These are phyloP conservation scores for Picea glauca DNA, from an alignment of 75 land plant species.

Conservation along the genomic window DNA sequence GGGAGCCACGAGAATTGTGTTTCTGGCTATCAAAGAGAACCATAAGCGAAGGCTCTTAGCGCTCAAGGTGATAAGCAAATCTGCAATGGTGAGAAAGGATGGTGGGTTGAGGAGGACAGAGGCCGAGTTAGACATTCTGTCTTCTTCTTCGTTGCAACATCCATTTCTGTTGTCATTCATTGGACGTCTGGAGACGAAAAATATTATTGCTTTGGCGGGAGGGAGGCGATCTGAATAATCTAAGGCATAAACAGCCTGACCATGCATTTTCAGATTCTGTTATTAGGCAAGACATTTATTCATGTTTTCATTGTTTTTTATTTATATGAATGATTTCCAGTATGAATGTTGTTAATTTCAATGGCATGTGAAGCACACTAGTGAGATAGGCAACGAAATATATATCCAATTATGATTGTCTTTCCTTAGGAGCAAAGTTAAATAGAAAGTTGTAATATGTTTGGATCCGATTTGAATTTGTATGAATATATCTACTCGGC, in stretches of 20 bases:
- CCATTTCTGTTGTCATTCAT: slow-evolving; percentile 66
- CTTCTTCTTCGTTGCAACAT: slow-evolving; percentile 17
- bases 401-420: too few relatives aligned
- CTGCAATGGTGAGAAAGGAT: neutral
- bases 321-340: too few relatives aligned
- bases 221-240: slow-evolving; percentile 82
- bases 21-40: neutral
- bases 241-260: slow-evolving; percentile 62
- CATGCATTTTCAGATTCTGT: slow-evolving; percentile 60
- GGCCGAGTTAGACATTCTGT: neutral
- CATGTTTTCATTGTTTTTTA: neutral
- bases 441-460: too few relatives aligned
- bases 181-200: slow-evolving; percentile 37
- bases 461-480: too few relatives aligned
- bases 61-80: neutral
- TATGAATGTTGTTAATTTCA: too few relatives aligned
- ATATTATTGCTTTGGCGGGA: slow-evolving; percentile 22
- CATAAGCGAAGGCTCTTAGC: neutral
- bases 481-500: too few relatives aligned
- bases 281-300: slow-evolving; percentile 10
- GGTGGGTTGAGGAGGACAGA: neutral
- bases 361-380: too few relatives aligned
- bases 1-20: neutral
- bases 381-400: too few relatives aligned
- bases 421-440: too few relatives aligned